Evolutionary conservation across 768 basidiomycete genomes (phyloP).

Genomic region (Phanerochaete carnosa): DNA sequence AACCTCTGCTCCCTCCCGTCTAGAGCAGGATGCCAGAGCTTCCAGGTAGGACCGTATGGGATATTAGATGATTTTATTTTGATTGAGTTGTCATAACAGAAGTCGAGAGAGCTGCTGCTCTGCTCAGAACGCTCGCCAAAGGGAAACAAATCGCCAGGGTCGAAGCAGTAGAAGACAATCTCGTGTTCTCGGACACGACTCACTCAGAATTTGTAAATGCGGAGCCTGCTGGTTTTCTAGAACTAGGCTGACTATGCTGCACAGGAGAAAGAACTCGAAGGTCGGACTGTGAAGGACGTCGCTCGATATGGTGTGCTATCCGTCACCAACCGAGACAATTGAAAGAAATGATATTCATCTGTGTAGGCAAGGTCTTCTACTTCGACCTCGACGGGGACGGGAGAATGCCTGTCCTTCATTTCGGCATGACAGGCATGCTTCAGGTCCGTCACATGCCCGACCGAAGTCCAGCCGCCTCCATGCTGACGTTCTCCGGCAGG

Average conservation of each 20-base stretch:
- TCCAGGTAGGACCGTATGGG: conserved; percentile 12
- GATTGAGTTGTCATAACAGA: conserved; percentile 37
- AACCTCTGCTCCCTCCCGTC: too few species aligned
- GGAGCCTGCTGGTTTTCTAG: neutral
- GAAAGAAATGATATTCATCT: neutral
- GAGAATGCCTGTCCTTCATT: conserved; percentile 66
- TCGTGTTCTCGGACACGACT: conserved; percentile 12
- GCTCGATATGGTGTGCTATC: conserved; percentile 47
- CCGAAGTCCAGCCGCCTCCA: conserved; percentile 3
- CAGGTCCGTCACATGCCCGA: conserved; percentile 37
- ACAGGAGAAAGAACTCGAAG: conserved; percentile 52
- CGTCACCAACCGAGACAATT: neutral
- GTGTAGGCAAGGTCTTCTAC: conserved; percentile 62
- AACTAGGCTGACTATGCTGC: neutral
- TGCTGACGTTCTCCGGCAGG: conserved; percentile 27
- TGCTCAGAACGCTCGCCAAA: conserved; percentile 48
- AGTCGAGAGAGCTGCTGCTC: conserved; percentile 62
- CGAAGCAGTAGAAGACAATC: conserved; percentile 34
- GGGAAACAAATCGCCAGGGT: conserved; percentile 55
- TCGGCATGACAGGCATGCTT: conserved; percentile 87
- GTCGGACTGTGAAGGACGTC: conserved; percentile 44
- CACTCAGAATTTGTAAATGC: conserved; percentile 58
- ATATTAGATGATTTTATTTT: neutral
- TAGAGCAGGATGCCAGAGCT: conserved; percentile 17
- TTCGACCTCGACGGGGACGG: conserved; percentile 60